Evolutionary conservation across 352 stramenopile species (phyloP), one percentile per base, ranked within the genome.

Genomic region (Globisporangium nunn): DNA sequence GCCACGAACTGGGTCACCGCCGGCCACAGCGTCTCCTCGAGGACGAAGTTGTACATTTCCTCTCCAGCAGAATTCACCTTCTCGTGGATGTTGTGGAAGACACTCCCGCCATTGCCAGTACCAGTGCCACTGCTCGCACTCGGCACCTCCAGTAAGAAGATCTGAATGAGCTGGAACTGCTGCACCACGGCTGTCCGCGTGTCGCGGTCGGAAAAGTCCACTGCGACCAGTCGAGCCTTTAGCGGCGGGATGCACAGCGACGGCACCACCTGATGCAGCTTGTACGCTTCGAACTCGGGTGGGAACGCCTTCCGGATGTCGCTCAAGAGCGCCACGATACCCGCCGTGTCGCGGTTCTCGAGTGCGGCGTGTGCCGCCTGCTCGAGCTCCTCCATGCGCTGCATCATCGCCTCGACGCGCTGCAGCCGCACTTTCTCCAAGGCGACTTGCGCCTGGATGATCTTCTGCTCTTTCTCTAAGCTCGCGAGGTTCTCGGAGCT

Each of bases 11-110:
- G 81, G 39, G 76, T 70, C 53, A 84, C 69, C 14, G 72, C 68
- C 18, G 78, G 78, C 83, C 83, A 93, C 11, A 93, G 61, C 4
- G 74, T 72, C 61, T 91, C 78, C 56, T 93, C 83, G 35, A 93
- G 58, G 4, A 93, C 75, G 43, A 75, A 82, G 52, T 93, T 93
- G 65, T 89, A 91, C 11, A 89, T 55, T 30, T 89, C 76, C 50
- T 85, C 74, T 10, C 77, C 75, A 17, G 78, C 61, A 4, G 63
- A 72, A 61, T 74, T 72, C 0, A 71, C 67, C 49, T 88, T 85
- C 41, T 90, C 78, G 41, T 73, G 74, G 48, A 92, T 90, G 15
- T 87, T 65, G 10, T 81, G 74, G 31, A 90, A 80, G 12, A 88
- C 66, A 49, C 64, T 14, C 8, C 28, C 14, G 6, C 23, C 48